phyloP scores from a whole-genome alignment of 83 land plant species.

The Diphasiastrum complanatum region DNA sequence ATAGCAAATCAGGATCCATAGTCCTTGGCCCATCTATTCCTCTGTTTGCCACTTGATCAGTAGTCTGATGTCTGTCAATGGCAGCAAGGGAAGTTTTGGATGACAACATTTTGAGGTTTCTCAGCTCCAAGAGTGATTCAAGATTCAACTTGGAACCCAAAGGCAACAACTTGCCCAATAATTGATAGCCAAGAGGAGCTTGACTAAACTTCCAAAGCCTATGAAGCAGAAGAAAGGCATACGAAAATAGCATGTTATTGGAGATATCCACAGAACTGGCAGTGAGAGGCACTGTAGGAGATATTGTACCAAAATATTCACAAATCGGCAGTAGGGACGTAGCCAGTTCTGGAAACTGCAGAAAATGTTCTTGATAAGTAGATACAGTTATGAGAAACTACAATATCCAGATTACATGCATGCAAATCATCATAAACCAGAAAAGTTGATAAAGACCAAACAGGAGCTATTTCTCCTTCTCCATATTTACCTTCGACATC shows the following conservation, averaged over 20 bases:
- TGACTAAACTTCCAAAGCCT: slow-evolving; percentile 80
- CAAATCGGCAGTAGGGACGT: slow-evolving; percentile 75
- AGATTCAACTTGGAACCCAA: too few species aligned
- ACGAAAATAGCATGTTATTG: slow-evolving; percentile 49
- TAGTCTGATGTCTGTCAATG: too few species aligned
- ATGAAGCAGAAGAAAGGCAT: slow-evolving; percentile 68
- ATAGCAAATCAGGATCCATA: too few species aligned
- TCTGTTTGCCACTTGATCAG: too few species aligned
- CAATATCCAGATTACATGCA: not conserved
- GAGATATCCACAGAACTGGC: slow-evolving; percentile 36
- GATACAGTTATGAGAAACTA: too few species aligned
- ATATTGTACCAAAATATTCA: slow-evolving; percentile 72
- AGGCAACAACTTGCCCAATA: slow-evolving; percentile 48
- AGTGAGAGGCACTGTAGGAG: slow-evolving; percentile 35
- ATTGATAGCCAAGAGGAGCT: slow-evolving; percentile 54
- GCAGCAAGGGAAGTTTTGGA: slow-evolving; percentile 19
- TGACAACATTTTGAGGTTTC: not conserved
- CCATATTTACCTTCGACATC: slow-evolving; percentile 1
- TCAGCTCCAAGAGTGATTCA: slow-evolving; percentile 32
- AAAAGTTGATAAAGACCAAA: not conserved
- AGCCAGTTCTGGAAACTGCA: slow-evolving; percentile 76
- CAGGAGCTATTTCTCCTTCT: too few species aligned
- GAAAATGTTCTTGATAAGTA: too few species aligned
- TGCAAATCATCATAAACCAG: not conserved
- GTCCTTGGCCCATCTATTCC: too few species aligned